Evolutionary conservation across 2,329 filamentous ascomycete genomes (phyloP).

Genomic region (Epichloe gansuensis): DNA sequence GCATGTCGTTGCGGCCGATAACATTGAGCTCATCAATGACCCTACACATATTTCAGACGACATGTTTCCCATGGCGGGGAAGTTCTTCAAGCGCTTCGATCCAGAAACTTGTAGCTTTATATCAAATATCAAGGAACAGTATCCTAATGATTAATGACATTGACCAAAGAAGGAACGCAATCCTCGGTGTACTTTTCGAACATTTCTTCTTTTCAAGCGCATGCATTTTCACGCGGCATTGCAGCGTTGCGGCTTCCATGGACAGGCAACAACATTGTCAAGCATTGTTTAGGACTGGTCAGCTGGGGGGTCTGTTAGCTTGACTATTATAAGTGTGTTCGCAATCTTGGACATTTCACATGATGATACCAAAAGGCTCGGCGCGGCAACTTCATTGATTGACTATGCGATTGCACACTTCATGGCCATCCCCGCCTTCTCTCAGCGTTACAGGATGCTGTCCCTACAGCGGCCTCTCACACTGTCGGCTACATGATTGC

Average conservation of each 20-base stretch:
- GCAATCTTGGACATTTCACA: background rate
- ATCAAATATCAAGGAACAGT: slow-evolving; percentile 69
- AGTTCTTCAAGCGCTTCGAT: slow-evolving; percentile 84
- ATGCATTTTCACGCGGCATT: background rate
- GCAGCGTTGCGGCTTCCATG: background rate
- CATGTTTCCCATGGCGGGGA: slow-evolving; percentile 60
- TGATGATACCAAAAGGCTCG: background rate
- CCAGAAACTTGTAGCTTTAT: slow-evolving; percentile 52
- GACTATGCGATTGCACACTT: background rate
- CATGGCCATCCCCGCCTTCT: background rate
- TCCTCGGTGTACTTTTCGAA: background rate
- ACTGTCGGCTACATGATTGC: background rate
- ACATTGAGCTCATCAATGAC: slow-evolving; percentile 51
- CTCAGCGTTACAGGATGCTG: background rate
- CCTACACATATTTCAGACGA: slow-evolving; percentile 34
- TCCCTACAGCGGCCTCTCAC: background rate
- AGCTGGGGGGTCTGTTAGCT: background rate
- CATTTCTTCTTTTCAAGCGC: background rate
- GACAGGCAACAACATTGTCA: background rate
- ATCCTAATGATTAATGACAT: slow-evolving; percentile 59
- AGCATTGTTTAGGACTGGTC: background rate
- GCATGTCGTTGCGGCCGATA: slow-evolving; percentile 49
- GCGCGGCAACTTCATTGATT: background rate
- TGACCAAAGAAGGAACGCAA: no score
- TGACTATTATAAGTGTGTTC: background rate